phyloP scores from a whole-genome alignment of 2,329 filamentous ascomycete genomes.

The Didymosphaeria variabile region DNA sequence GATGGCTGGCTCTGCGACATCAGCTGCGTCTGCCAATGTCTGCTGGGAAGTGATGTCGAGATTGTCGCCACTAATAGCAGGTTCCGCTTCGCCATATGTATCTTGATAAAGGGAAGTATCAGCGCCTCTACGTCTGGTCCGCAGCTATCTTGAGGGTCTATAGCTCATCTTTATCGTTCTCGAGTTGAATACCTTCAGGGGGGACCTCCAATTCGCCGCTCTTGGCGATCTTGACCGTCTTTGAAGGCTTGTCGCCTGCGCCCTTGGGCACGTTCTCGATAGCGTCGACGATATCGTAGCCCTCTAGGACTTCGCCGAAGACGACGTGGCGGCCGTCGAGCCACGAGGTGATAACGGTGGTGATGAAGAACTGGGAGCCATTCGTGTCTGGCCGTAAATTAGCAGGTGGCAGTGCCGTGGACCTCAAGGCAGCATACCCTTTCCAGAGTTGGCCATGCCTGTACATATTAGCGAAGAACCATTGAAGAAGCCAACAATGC shows the following conservation, averaged over 20 bases:
- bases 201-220: conserved; percentile 85
- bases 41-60: conserved; percentile 51
- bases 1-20: conserved; percentile 37
- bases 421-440: conserved; percentile 33
- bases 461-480: conserved; percentile 21
- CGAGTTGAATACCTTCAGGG: conserved; percentile 85
- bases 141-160: conserved; percentile 60
- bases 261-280: conserved; percentile 77
- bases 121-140: conserved; percentile 51
- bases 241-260: conserved; percentile 72
- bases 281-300: conserved; percentile 80
- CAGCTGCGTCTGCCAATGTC: conserved; percentile 27
- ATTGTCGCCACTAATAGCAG: conserved; percentile 52
- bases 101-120: conserved; percentile 55
- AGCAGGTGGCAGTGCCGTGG: background rate
- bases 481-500: background rate
- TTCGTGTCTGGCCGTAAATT: conserved; percentile 70
- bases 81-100: conserved; percentile 54
- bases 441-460: conserved; percentile 85
- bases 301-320: conserved; percentile 88
- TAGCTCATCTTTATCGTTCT: conserved; percentile 67
- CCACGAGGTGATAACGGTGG: conserved; percentile 82
- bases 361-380: conserved; percentile 91
- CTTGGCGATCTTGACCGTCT: conserved; percentile 79
- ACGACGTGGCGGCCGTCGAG: conserved; percentile 86